Conservation (phyloP, 176 grass and related monocot species). For the Cymbopogon citratus region DNA sequence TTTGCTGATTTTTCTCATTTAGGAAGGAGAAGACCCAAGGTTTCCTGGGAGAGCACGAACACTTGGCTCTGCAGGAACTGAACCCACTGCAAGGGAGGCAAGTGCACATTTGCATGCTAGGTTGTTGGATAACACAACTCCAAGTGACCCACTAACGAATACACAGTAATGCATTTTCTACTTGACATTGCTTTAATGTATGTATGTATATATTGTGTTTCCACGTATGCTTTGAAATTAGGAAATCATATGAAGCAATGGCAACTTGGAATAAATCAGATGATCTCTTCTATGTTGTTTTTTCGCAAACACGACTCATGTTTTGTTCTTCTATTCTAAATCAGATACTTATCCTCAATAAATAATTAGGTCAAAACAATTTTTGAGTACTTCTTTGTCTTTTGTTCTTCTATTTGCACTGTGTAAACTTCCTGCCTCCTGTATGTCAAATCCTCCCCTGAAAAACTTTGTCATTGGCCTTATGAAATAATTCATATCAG, state of each 20-base stretch:
- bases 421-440: not conserved
- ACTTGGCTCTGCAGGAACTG: constrained; percentile 50
- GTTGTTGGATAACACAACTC: constrained; percentile 76
- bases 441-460: not conserved
- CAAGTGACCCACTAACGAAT: constrained; percentile 39
- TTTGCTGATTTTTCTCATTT: constrained; percentile 24
- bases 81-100: constrained; percentile 54
- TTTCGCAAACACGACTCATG: not conserved
- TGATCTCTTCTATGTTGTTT: not conserved
- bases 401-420: not conserved
- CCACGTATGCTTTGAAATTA: not conserved
- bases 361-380: not conserved
- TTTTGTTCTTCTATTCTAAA: not conserved
- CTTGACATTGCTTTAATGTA: constrained; percentile 12
- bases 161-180: constrained; percentile 66
- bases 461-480: not conserved
- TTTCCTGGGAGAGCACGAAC: constrained; percentile 86
- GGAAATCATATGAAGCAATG: not conserved
- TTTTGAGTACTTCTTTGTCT: not conserved
- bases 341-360: not conserved
- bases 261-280: not conserved
- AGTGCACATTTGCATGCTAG: constrained; percentile 67
- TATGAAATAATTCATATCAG: not conserved
- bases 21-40: constrained; percentile 77
- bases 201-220: not conserved